Conservation (phyloP, 257 asterid genomes). For the Solanum ossicruentum region DNA sequence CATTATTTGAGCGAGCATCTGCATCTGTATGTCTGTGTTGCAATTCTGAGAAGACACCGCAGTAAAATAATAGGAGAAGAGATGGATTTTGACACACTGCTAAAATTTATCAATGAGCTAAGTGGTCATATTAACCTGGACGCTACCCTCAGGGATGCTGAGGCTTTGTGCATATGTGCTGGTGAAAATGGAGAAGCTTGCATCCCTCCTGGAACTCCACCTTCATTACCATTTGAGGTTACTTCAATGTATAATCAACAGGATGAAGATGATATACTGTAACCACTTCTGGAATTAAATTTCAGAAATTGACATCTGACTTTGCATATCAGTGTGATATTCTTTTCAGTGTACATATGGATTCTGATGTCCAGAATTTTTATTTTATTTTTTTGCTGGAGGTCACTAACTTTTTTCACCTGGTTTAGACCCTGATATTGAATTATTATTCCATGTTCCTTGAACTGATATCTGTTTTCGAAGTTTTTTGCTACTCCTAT, state of each 20-base stretch:
- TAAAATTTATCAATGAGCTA: conserved; percentile 83
- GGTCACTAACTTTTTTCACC: background rate
- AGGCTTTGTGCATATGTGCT: conserved; percentile 83
- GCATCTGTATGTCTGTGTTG: conserved; percentile 77
- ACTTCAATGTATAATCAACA: conserved; percentile 51
- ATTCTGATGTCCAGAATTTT: background rate
- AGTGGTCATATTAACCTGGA: conserved; percentile 87
- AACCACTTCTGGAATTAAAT: background rate
- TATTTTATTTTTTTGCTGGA: background rate
- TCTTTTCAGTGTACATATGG: background rate
- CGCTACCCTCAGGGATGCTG: conserved; percentile 75
- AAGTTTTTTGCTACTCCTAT: background rate
- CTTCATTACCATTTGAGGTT: conserved; percentile 74
- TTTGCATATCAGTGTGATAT: background rate
- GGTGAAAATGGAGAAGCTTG: conserved; percentile 91
- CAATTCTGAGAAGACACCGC: conserved; percentile 69
- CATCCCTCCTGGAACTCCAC: conserved; percentile 97
- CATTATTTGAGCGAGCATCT: conserved; percentile 81
- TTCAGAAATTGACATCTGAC: background rate
- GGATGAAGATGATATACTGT: conserved; percentile 74
- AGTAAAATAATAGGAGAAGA: conserved; percentile 72
- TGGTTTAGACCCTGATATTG: background rate
- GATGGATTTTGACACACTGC: conserved; percentile 93
- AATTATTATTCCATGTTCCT: background rate
- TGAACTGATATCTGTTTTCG: background rate